phyloP scores from a whole-genome alignment of 192 early-diverging fungal genomes.

The Allomyces macrogynus region DNA sequence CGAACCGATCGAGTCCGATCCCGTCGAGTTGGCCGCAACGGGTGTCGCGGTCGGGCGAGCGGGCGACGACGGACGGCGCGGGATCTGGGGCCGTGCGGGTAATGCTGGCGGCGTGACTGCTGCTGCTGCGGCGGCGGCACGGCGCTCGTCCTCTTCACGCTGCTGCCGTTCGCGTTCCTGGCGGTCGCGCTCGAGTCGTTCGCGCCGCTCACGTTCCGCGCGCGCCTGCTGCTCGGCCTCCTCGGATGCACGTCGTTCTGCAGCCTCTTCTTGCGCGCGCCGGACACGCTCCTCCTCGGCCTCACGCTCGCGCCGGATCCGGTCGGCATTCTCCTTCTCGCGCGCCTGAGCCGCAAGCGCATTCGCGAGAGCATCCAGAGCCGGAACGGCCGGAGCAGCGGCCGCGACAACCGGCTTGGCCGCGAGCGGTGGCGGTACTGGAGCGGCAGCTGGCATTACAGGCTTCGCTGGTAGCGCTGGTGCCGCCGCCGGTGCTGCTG shows the following conservation, averaged over 20 bases:
- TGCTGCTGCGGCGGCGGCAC: no score
- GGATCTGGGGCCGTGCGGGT: background rate
- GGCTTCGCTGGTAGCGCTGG: background rate
- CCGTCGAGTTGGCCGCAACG: background rate
- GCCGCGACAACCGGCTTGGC: constrained; percentile 1
- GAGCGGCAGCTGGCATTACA: background rate
- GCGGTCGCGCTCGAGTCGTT: background rate
- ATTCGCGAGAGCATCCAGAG: no score
- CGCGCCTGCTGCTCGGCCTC: no score
- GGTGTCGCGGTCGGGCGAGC: background rate
- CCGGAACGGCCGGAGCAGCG: constrained; percentile 3
- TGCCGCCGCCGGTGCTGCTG: background rate
- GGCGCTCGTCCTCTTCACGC: no score
- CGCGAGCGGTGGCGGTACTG: constrained; percentile 10
- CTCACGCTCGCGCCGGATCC: constrained; percentile 1
- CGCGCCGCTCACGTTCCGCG: background rate
- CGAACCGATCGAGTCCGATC: background rate
- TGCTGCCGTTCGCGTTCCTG: background rate
- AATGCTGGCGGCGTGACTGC: no score
- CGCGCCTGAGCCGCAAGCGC: background rate
- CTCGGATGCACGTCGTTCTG: background rate
- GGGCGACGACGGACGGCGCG: background rate
- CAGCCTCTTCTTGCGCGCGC: background rate
- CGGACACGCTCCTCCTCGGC: constrained; percentile 13
- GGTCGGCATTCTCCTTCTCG: constrained; percentile 13